These are phyloP conservation scores for Leccinellum albellum DNA, from an alignment of 768 basidiomycete species.

Conservation along the genomic window DNA sequence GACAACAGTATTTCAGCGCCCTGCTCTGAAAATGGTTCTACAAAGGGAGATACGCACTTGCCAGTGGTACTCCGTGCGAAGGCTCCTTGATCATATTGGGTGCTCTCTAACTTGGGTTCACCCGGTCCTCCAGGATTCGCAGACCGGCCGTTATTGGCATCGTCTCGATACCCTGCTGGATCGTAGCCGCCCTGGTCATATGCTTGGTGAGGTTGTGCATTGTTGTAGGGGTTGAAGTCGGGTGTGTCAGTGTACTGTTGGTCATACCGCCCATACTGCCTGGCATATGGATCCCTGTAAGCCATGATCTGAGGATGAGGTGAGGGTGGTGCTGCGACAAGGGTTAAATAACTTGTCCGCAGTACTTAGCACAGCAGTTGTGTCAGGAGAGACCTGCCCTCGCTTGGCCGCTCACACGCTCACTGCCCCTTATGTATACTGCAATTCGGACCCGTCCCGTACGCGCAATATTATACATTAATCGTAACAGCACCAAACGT, in stretches of 20 bases:
- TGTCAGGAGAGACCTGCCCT: neutral
- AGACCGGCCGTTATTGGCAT: constrained; percentile 25
- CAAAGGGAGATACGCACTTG: constrained; percentile 26
- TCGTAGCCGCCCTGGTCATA: constrained; percentile 49
- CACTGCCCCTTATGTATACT: neutral
- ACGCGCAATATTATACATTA: neutral
- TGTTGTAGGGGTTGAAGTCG: constrained; percentile 45
- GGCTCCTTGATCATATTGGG: constrained; percentile 41
- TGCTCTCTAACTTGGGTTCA: constrained; percentile 30
- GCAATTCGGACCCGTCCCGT: neutral
- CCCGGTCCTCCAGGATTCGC: constrained; percentile 12
- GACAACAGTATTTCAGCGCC: constrained; percentile 3
- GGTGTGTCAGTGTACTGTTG: constrained; percentile 34
- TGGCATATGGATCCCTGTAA: constrained; percentile 56
- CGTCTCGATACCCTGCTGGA: constrained; percentile 36
- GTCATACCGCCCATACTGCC: constrained; percentile 28
- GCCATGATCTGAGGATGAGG: constrained; percentile 29
- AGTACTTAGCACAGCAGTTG: constrained; percentile 8
- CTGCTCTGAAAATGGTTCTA: neutral
- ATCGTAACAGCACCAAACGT: neutral
- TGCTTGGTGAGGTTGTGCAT: constrained; percentile 43
- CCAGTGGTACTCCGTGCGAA: constrained; percentile 34
- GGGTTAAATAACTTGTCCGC: neutral
- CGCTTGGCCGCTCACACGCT: constrained; percentile 11
- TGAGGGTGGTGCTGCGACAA: constrained; percentile 24